phyloP scores from a whole-genome alignment of 306 rosid species.

The Vicia sativa region DNA sequence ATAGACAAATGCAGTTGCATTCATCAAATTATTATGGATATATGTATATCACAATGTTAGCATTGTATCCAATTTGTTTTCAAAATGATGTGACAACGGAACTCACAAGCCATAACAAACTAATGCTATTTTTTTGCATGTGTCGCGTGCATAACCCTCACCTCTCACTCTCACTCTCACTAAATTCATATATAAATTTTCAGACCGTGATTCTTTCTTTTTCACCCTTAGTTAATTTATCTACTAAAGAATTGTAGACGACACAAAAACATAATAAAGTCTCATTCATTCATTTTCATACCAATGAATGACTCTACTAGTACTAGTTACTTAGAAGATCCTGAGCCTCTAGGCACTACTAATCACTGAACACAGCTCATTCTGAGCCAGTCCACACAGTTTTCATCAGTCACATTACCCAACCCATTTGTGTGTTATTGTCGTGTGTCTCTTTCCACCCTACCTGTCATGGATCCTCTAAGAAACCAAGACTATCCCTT shows the following conservation, averaged over 20 bases:
- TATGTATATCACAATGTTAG: not conserved
- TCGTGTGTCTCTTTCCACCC: conserved; percentile 45
- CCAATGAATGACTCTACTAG: not conserved
- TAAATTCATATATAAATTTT: conserved; percentile 19
- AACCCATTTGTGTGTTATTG: conserved; percentile 36
- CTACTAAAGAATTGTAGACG: not conserved
- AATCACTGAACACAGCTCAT: conserved; percentile 31
- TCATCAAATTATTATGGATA: not conserved
- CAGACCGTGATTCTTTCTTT: not conserved
- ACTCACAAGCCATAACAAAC: not conserved
- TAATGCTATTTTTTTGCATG: conserved; percentile 2
- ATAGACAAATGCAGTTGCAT: not conserved
- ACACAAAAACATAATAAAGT: not conserved
- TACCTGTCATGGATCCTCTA: conserved; percentile 23
- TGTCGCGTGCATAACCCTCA: conserved; percentile 34
- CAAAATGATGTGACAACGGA: not conserved
- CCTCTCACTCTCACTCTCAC: conserved; percentile 36
- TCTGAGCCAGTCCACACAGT: conserved; percentile 31
- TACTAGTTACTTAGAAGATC: not conserved
- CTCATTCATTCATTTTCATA: not conserved
- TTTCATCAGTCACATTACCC: conserved; percentile 27
- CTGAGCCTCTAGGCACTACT: conserved; percentile 7
- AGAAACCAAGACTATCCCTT: conserved; percentile 26
- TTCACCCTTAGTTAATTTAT: not conserved
- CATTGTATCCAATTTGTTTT: not conserved